Evolutionary conservation across 176 grass and related monocot genomes (phyloP).

Genomic region (Hsuehochloa calcarea): DNA sequence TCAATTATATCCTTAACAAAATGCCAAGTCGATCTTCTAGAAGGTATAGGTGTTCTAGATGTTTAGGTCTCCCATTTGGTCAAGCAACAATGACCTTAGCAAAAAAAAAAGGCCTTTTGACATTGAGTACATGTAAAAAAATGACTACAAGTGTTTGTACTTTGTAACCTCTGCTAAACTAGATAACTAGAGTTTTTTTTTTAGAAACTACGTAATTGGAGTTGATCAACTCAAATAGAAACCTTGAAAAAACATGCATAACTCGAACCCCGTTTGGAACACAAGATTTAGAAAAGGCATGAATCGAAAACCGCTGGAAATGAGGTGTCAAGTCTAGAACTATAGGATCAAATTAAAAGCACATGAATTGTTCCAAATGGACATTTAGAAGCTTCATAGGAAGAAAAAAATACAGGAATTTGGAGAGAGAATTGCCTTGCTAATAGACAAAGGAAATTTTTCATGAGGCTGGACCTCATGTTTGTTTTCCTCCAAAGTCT

Average conservation of each 20-base stretch:
- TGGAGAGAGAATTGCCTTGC: too few relatives aligned
- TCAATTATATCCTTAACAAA: background rate
- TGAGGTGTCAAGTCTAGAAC: too few relatives aligned
- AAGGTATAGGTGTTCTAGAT: background rate
- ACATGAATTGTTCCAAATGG: too few relatives aligned
- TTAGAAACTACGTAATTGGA: background rate
- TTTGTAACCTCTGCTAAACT: background rate
- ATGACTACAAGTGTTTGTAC: background rate
- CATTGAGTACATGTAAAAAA: background rate
- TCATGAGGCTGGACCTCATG: too few relatives aligned
- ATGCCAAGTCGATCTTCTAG: background rate
- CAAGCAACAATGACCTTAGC: constrained; percentile 19
- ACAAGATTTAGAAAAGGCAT: too few relatives aligned
- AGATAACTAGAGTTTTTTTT: background rate
- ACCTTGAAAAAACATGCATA: background rate
- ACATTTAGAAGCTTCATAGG: too few relatives aligned
- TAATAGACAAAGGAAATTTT: too few relatives aligned
- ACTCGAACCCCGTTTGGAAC: background rate
- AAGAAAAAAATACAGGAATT: too few relatives aligned
- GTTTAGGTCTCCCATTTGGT: background rate
- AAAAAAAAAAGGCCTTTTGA: background rate
- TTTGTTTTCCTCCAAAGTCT: too few relatives aligned
- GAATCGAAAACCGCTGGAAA: too few relatives aligned
- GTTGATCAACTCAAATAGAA: background rate
- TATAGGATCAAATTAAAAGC: too few relatives aligned